Evolutionary conservation across 225 moss, liverwort and hornwort species (phyloP), one percentile per base, ranked within the genome.

Genomic region (Polytrichum formosum): DNA sequence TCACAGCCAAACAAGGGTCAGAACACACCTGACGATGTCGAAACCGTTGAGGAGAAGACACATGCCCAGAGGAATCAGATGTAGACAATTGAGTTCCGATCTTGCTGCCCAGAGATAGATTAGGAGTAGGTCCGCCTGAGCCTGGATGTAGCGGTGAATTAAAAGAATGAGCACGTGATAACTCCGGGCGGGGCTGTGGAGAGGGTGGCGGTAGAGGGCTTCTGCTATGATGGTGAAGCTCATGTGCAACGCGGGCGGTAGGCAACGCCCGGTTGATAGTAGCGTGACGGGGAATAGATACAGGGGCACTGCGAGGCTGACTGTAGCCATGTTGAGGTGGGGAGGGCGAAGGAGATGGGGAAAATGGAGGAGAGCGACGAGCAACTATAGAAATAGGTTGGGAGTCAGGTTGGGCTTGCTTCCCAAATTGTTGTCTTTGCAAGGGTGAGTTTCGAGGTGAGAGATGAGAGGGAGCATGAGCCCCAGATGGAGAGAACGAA

Each of bases 291-390:
- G 94, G 94, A 67, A 98, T 98, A 79, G 77, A 89, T 17, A 98
- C 98, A 72, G 98, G 98, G 67, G 91, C 92, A 78, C 98, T 98
- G 37, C 81, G 84, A 31, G 80, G 75, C 33, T 75, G 72, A 65
- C 64, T 79, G 72, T 80, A 75, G 25, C 70, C 82, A 70, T 87
- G 91, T 37, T 86, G 86, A 70, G 88, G 93, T n/a, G 91, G 92
- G 29, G 97, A 91, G 10, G 97, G 94, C 18, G 98, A 91, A 13
- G 98, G 88, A 77, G 94, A 92, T 7, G 97, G 94, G 26, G 94
- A 87, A 77, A 84, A 90, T 5, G 90, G 73, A 55, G 94, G 91
- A 46, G 93, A 90, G 6, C 73, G 85, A 46, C 90, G 85, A 64
- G 74, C 73, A 72, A 71, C 75, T 66, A 90, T 91, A 68, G 91